Evolutionary conservation across 2,329 filamentous ascomycete genomes (phyloP), one percentile per base, ranked within the genome.

Genomic region (Exophiala sp.): DNA sequence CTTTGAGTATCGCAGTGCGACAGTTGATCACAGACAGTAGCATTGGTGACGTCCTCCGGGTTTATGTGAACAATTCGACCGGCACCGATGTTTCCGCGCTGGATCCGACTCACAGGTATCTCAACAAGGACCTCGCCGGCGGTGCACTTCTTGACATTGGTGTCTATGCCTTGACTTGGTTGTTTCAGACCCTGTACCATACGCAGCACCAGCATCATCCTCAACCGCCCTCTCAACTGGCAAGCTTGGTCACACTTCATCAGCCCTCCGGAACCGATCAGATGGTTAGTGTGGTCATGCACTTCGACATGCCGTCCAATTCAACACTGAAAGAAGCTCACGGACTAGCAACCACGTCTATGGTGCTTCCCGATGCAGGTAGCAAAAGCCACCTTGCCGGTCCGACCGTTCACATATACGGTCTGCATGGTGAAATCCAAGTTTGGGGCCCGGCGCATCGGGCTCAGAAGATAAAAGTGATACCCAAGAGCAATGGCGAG

Each of bases 151-250:
- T 95, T 47, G 90, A 95, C 70, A 72, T 95, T 52, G 91, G 90
- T 58, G 86, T 95, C 70, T 95, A 95, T 75, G 83, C 88, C 40
- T 73, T 95, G 58, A 95, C 89, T 32, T 95, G 90, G 90, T 80
- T 94, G 45, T 95, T 94, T 79, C 33, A 52, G 59, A 63, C 46
- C 36, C 54, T 52, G 56, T 58, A 12, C 4, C 40, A 42, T 21
- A 42, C 20, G 5, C n/a, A 18, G 10, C 39, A 6, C 16, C 2
- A 16, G 3, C n/a, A 18, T 5, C 39, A 3, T 3, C 16, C 16
- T 18, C 16, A 18, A 18, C 16, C 16, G 16, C 16, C 16, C 16
- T 18, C 16, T 18, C 16, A 18, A 3, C n/a, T 16, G 14, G 6
- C 16, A 41, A 41, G 14, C 5, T 20, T 8, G 16, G n/a, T 16